A percentile compares a stretch with the other conserved stretches of the same genome.
Evolutionary conservation across 371 early-diverging fungal species (phyloP).

Genomic region (Zychaea mexicana): DNA sequence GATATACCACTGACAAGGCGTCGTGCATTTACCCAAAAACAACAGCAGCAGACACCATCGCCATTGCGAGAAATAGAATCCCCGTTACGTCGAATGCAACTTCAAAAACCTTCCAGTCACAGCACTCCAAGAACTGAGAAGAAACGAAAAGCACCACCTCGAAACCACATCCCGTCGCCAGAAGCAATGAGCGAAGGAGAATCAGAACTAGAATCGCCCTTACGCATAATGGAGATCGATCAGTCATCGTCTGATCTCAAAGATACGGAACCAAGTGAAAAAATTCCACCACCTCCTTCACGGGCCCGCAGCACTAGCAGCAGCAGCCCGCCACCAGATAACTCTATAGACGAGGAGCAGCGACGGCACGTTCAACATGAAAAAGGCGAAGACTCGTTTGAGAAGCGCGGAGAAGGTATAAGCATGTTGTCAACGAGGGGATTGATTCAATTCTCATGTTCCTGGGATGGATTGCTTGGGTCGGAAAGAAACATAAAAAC

Average conservation of each 20-base stretch:
- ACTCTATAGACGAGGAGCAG: too few species aligned
- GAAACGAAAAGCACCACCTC: background rate
- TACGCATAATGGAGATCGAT: too few species aligned
- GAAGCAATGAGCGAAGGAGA: too few species aligned
- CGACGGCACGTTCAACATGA: background rate
- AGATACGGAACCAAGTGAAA: too few species aligned
- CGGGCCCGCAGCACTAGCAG: too few species aligned
- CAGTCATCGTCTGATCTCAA: too few species aligned
- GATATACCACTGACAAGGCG: constrained; percentile 15
- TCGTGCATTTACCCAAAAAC: constrained; percentile 7
- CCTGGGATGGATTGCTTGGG: too few species aligned
- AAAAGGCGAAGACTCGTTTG: constrained; percentile 4
- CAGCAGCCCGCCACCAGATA: too few species aligned
- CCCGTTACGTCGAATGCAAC: background rate
- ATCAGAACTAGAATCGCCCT: too few species aligned
- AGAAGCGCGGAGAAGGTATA: constrained; percentile 8
- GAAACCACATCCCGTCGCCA: background rate
- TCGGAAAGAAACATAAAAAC: background rate
- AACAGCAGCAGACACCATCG: background rate
- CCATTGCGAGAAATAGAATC: background rate
- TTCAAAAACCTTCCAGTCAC: background rate
- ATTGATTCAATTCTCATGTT: background rate
- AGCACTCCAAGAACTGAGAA: background rate
- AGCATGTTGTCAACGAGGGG: too few species aligned
- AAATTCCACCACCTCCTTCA: too few species aligned